Percentiles rank a stretch among this genome's conserved stretches.
phyloP scores from a whole-genome alignment of 2,329 filamentous ascomycete species.

The Chrysosphaeria jannelii region DNA sequence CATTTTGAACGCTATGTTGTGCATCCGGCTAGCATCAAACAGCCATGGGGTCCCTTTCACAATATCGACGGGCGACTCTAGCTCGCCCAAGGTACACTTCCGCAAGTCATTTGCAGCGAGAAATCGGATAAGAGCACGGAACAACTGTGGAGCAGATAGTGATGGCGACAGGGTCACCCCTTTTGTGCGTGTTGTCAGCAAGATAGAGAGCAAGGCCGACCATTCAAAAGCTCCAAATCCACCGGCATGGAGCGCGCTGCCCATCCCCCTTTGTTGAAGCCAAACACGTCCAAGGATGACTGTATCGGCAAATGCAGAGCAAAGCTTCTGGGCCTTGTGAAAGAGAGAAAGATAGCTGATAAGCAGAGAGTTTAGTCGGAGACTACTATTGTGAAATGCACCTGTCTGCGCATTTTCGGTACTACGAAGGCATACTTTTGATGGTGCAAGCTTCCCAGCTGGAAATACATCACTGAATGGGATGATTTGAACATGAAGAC shows the following conservation, averaged over 20 bases:
- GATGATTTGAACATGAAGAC: no score
- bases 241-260: slow-evolving; percentile 34
- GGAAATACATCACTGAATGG: no score
- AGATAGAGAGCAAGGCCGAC: slow-evolving; percentile 46
- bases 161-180: slow-evolving; percentile 33
- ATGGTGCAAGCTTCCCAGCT: no score
- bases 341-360: slow-evolving; percentile 60
- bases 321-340: slow-evolving; percentile 35
- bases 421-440: no score
- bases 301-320: slow-evolving; percentile 48
- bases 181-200: slow-evolving; percentile 43
- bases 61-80: slow-evolving; percentile 7
- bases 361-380: no score
- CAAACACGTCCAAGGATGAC: slow-evolving; percentile 67
- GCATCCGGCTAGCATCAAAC: slow-evolving; percentile 38
- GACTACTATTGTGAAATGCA: no score
- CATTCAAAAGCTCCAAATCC: slow-evolving; percentile 90
- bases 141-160: slow-evolving; percentile 74
- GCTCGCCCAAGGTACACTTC: slow-evolving; percentile 21
- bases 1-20: slow-evolving; percentile 84
- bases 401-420: no score
- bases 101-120: slow-evolving; percentile 42
- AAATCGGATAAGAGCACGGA: slow-evolving; percentile 83
- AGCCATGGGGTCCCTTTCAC: slow-evolving; percentile 29
- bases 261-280: slow-evolving; percentile 67